Evolutionary conservation across 768 basidiomycete genomes (phyloP).

Genomic region (Boletellus sp.): DNA sequence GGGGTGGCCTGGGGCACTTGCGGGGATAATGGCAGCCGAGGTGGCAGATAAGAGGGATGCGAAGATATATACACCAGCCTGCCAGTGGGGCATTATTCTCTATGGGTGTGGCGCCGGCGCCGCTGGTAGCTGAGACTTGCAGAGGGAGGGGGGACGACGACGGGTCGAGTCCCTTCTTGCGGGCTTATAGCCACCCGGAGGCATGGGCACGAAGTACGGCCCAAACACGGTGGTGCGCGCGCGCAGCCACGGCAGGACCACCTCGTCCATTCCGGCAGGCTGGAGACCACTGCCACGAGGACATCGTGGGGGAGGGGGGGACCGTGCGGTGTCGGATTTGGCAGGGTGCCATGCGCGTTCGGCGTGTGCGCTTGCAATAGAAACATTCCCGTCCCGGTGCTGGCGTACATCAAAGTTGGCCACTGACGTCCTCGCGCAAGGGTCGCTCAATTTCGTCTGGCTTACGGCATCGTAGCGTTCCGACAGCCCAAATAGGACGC

Average conservation of each 20-base stretch:
- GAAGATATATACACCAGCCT: constrained; percentile 14
- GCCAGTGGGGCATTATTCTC: constrained; percentile 21
- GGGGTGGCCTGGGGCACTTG: constrained; percentile 29
- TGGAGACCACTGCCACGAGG: constrained; percentile 14
- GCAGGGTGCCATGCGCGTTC: constrained; percentile 14
- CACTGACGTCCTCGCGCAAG: too few species aligned
- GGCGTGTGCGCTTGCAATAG: constrained; percentile 8
- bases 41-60: constrained; percentile 18
- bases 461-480: too few species aligned
- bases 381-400: too few species aligned
- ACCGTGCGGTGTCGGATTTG: constrained; percentile 10
- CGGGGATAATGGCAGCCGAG: constrained; percentile 18
- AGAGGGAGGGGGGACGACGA: constrained; percentile 9
- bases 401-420: too few species aligned
- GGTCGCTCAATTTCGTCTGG: too few species aligned
- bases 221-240: constrained; percentile 23
- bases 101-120: constrained; percentile 15
- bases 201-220: constrained; percentile 16
- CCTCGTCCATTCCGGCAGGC: constrained; percentile 5
- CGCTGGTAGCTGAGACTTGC: constrained; percentile 6
- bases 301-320: neutral
- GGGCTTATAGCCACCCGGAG: constrained; percentile 22
- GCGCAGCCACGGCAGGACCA: constrained; percentile 21
- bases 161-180: neutral
- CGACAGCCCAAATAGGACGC: too few species aligned